Evolutionary conservation across 352 stramenopile genomes (phyloP).

Genomic region (Paralagenidium karlingii): DNA sequence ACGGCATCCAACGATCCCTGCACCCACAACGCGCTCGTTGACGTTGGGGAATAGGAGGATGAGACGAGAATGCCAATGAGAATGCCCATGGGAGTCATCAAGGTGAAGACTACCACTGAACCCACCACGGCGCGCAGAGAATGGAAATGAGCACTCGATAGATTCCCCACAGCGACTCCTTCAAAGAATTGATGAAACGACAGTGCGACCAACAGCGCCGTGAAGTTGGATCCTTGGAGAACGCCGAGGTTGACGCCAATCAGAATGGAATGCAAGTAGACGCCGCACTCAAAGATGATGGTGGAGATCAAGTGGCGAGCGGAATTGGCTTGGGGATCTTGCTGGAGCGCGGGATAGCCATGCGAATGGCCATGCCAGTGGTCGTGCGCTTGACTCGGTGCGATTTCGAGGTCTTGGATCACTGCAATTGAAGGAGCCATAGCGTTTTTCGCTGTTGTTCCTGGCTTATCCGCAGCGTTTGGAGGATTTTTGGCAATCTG

Average conservation of each 20-base stretch:
- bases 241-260: slow-evolving; percentile 51
- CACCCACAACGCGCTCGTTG: slow-evolving; percentile 31
- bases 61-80: slow-evolving; percentile 44
- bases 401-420: too few species aligned
- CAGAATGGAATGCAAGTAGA: slow-evolving; percentile 59
- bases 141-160: too few species aligned
- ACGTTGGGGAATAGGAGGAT: slow-evolving; percentile 33
- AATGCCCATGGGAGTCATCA: slow-evolving; percentile 40
- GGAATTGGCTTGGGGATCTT: too few species aligned
- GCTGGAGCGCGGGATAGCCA: too few species aligned
- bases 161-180: slow-evolving; percentile 39
- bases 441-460: too few species aligned
- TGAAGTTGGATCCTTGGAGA: slow-evolving; percentile 26
- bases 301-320: too few species aligned
- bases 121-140: too few species aligned
- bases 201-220: slow-evolving; percentile 42
- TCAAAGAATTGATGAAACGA: slow-evolving; percentile 75
- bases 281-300: slow-evolving; percentile 34
- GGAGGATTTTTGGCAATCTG: slow-evolving; percentile 27
- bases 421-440: too few species aligned
- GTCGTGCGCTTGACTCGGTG: too few species aligned
- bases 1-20: slow-evolving; percentile 50
- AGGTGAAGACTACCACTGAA: too few species aligned
- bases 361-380: too few species aligned
- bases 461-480: too few species aligned